Base-by-base conservation (phyloP, 2,329 filamentous ascomycete species). In the Cytospora paraplurivora region DNA sequence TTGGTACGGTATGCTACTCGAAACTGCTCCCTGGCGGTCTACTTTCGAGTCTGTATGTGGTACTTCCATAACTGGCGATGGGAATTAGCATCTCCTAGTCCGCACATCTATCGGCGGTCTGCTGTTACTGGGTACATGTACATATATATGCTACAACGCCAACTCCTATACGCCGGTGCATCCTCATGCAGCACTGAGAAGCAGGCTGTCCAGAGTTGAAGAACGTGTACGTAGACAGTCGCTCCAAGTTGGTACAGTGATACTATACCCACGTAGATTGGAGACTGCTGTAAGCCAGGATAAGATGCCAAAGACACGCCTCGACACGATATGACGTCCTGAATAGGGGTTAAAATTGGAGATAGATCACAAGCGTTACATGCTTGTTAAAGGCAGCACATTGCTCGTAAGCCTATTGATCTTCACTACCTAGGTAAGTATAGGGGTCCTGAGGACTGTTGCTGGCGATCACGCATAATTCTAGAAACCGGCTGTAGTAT, bases 311-410 rank as follows among this genome's bases (percentile, higher is more conserved):
- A 44, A 44, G 7, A n/a, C 17, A 2, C 17, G 1, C 38, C 17
- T 19, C 17, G 17, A 17, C 7, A 44, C 7, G n/a, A 38, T 38
- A 52, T 56, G 51, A 59, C 44, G 35, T 61, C 56, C 21, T 56
- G 52, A 64, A 63, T 55, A 64, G 62, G 62, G 62, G 62, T 41
- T 35, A 56, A 64, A 64, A 64, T 32, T 64, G 62, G 62, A 61
- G 62, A 64, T 61, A 56, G n/a, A 64, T 64, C 17, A 57, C 47
- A 44, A 33, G 53, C 51, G 54, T 41, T 55, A 49, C 53, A 62
- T 49, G 52, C 44, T 56, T 33, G n/a, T 44, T 33, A 55, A 49
- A 61, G 34, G 58, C 41, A 52, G 51, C 51, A 38, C 51, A 61
- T 53, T 44, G 41, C n/a, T 32, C 32, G n/a, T 50, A 53, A 61